Base-by-base conservation (phyloP, 257 asterid genomes). In the Henckelia pumila region DNA sequence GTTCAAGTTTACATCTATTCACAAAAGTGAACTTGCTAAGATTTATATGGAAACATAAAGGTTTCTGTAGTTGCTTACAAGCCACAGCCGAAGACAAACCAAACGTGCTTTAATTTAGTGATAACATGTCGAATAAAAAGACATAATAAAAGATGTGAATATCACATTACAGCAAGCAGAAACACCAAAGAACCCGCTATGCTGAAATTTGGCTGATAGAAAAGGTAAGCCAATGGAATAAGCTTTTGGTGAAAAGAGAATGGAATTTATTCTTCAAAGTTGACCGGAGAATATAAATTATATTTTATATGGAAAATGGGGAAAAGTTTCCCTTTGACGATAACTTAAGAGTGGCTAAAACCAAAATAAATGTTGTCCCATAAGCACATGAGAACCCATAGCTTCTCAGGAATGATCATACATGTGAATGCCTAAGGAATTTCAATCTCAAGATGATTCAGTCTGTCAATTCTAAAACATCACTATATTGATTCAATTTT, bases 381-480 rank as follows among this genome's bases (percentile, higher is more conserved):
- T 28, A 29, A 52, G 60, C 64, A 67, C 26, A 25, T 6, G 11
- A 59, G 16, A 35, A 33, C 64, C 60, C 26, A 47, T 47, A 61
- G 53, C 29, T 62, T 70, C 21, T 56, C 17, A 32, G 59, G 33
- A 53, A 22, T 7, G 40, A 30, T 24, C 55, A 20, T 37, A 58
- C 57, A 44, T 13, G 44, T 24, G 47, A 20, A 60, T 66, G 10
- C 63, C 53, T 19, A 24, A 63, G 40, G 67, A 56, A 23, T 53
- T 68, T 67, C 58, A 61, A 52, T 14, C 47, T 59, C 28, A 57
- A 26, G 29, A 50, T 20, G 59, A 59, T 8, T 32, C 47, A 44
- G 49, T 61, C 17, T 16, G 20, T 47, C 8, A 14, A 47, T 47
- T 3, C 53, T 14, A 47, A 47, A 47, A 16, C 53, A 47, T 14